Evolutionary conservation across 345 rosid genomes (phyloP).

Genomic region (Heritiera littoralis): DNA sequence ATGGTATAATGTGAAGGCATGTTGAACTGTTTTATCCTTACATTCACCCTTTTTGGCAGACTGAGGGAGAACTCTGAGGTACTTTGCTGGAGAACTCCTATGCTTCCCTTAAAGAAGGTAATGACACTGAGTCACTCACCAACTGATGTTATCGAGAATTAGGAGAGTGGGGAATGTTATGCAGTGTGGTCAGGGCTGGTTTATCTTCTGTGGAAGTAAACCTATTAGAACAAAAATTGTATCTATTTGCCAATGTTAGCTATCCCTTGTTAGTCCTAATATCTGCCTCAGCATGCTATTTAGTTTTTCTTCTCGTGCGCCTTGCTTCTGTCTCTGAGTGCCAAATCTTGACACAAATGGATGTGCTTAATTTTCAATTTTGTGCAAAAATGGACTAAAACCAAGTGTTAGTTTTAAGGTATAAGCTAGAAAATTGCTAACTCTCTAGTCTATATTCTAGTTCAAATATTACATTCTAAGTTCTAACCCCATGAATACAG

Average conservation of each 20-base stretch:
- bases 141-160: neutral
- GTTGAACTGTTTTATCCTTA: neutral
- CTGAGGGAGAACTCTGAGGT: conserved; percentile 42
- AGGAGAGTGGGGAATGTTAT: neutral
- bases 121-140: neutral
- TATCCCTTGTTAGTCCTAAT: neutral
- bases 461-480: neutral
- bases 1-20: neutral
- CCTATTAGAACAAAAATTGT: neutral
- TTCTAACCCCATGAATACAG: conserved; percentile 25
- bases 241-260: neutral
- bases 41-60: conserved; percentile 39
- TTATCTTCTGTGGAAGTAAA: neutral
- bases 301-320: neutral
- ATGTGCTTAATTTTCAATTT: too few relatives aligned
- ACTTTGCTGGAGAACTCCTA: conserved; percentile 70
- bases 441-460: neutral
- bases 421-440: too few relatives aligned
- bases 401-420: neutral
- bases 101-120: conserved; percentile 52
- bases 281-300: neutral
- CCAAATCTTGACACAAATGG: neutral
- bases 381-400: neutral
- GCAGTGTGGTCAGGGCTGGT: neutral
- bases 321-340: neutral